Evolutionary conservation across 2,329 filamentous ascomycete genomes (phyloP).

Genomic region (Pyrenophora seminiperda): DNA sequence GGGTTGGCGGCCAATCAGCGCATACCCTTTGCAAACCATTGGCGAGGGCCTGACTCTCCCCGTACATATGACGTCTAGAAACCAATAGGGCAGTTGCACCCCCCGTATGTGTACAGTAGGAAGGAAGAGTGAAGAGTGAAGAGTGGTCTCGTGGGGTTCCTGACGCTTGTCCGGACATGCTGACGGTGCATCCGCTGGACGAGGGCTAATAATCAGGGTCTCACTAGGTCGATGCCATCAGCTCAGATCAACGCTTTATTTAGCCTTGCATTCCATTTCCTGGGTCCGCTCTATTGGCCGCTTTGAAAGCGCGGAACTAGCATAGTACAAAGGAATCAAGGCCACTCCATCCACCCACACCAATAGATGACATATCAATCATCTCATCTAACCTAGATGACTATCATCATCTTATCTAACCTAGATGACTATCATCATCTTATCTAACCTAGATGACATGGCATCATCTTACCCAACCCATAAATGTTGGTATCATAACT

Average conservation of each 20-base stretch:
- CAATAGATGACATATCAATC: too few species aligned
- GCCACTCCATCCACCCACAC: too few species aligned
- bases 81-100: slow-evolving; percentile 1
- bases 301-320: background rate
- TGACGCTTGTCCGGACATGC: slow-evolving; percentile 6
- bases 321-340: too few species aligned
- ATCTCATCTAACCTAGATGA: too few species aligned
- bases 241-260: too few species aligned
- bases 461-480: slow-evolving; percentile 20
- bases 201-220: slow-evolving; percentile 11
- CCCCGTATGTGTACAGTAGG: too few species aligned
- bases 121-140: too few species aligned
- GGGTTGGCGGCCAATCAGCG: slow-evolving; percentile 16
- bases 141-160: slow-evolving; percentile 16
- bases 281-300: background rate
- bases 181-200: background rate
- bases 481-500: slow-evolving; percentile 35
- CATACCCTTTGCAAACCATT: slow-evolving; percentile 2
- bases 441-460: slow-evolving; percentile 19
- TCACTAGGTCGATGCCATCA: too few species aligned
- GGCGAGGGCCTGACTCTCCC: slow-evolving; percentile 22
- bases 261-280: background rate
- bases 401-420: too few species aligned
- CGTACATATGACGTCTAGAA: slow-evolving; percentile 30
- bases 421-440: slow-evolving; percentile 10